phyloP scores from a whole-genome alignment of 2,329 filamentous ascomycete species.

The Trichoderma harzianum region DNA sequence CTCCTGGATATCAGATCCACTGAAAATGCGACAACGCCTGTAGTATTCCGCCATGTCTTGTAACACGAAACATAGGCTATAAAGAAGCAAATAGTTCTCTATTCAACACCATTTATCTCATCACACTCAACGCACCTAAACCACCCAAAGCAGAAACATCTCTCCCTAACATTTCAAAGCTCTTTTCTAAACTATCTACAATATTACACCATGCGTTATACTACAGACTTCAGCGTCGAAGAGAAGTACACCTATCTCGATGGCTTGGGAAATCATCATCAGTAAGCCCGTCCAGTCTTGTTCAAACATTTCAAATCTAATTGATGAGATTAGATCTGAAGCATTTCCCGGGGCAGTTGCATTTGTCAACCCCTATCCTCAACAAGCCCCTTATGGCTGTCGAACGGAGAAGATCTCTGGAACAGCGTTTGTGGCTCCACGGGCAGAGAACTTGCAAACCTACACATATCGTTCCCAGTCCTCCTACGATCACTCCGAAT shows the following conservation, averaged over 20 bases:
- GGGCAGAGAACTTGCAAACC: not conserved
- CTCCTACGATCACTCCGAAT: not conserved
- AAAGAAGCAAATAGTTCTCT: not conserved
- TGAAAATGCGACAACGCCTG: not conserved
- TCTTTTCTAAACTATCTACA: not conserved
- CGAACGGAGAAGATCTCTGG: not conserved
- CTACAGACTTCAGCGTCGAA: not conserved
- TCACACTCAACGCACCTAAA: not conserved
- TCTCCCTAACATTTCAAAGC: not conserved
- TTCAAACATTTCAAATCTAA: not conserved
- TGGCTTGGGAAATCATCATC: not conserved
- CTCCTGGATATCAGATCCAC: not conserved
- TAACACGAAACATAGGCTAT: not conserved
- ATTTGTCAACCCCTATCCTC: not conserved
- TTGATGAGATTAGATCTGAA: not conserved
- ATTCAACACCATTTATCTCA: not conserved
- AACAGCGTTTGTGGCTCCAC: not conserved
- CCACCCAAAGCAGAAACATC: not conserved
- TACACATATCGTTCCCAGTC: not conserved
- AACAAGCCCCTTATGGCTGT: not conserved
- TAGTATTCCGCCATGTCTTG: not conserved
- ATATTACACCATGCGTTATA: not conserved
- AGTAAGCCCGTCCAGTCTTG: not conserved
- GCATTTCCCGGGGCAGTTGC: not conserved
- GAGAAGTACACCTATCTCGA: not conserved